Base-by-base conservation (phyloP, 306 rosid genomes). In the Pachyrhizus erosus region DNA sequence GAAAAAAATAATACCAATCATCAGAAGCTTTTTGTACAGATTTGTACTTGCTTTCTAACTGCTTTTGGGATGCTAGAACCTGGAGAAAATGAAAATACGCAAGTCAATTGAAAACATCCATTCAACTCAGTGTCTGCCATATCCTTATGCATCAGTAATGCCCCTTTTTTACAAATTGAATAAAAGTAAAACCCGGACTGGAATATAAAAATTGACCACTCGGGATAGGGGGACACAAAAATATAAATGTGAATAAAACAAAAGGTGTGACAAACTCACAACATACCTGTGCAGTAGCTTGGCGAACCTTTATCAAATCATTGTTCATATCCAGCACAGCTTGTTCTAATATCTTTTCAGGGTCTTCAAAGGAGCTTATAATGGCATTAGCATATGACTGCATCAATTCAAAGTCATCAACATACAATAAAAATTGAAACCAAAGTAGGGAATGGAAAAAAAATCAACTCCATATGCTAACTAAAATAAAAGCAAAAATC, bases 321-420 rank as follows among this genome's bases (percentile, higher is more conserved):
- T 88, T 91, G 74, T 86, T 92, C 97, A 92, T 92, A 78, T 92
- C 97, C 68, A 88, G 75, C 68, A 92, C 92, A 45, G 97, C 64
- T 82, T 92, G 97, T 83, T 92, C 94, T 83, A 92, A 77, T 52
- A 92, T 90, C 85, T 92, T 92, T 88, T 92, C 94, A 8, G 94
- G 97, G 76, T 92, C 97, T 86, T 92, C 97, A 87, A 92, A 92
- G 60, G 91, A 77, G 78, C 94, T 92, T 80, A 92, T 15, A 78
- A 90, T 14, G 69, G 91, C 92, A 86, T 90, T 89, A 65, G 94
- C 97, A 86, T 92, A 92, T 31, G 97, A 92, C 97, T 92, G 88
- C 46, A 70, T 49, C 14, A 42, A 13, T 48, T 77, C 55, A 46
- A 69, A 73, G 13, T 54, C 46, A 8, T 10, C 0, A 13, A 27